Evolutionary conservation across 2,329 filamentous ascomycete species (phyloP).

Genomic region (Aspergillus pseudonomiae): DNA sequence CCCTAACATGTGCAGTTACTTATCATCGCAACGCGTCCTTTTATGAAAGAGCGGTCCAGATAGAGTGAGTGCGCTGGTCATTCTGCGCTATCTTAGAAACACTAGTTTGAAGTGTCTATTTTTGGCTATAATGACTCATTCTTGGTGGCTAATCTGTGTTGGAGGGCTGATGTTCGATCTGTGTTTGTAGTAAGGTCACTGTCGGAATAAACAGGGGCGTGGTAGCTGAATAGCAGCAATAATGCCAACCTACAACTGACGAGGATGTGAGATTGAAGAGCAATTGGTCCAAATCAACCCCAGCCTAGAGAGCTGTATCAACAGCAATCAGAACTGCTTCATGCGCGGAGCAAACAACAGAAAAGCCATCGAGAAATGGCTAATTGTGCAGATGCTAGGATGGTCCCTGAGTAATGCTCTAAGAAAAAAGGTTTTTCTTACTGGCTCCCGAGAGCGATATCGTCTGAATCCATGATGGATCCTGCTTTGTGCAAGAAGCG

Average conservation of each 20-base stretch:
- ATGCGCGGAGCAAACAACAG: background rate
- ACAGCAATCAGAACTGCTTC: background rate
- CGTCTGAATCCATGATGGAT: background rate
- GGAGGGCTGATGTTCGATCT: no score
- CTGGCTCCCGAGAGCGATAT: background rate
- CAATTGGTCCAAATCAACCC: background rate
- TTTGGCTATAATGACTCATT: no score
- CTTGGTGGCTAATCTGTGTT: no score
- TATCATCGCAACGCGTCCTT: background rate
- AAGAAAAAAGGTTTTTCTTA: background rate
- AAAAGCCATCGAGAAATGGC: background rate
- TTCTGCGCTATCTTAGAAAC: background rate
- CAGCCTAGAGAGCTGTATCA: background rate
- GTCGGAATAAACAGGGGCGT: no score
- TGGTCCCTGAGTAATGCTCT: background rate
- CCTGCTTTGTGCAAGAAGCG: background rate
- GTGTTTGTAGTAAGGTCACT: no score
- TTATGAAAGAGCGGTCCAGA: background rate
- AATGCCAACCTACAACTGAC: no score
- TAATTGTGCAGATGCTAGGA: background rate
- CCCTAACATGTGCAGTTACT: background rate
- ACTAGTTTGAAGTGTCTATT: no score
- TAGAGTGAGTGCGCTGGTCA: no score
- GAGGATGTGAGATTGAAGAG: background rate
- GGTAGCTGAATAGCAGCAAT: no score